Percentiles rank a stretch among this genome's conserved stretches.
These are phyloP conservation scores for Claviceps capensis DNA, from an alignment of 2,329 filamentous ascomycete genomes.

Conservation along the genomic window DNA sequence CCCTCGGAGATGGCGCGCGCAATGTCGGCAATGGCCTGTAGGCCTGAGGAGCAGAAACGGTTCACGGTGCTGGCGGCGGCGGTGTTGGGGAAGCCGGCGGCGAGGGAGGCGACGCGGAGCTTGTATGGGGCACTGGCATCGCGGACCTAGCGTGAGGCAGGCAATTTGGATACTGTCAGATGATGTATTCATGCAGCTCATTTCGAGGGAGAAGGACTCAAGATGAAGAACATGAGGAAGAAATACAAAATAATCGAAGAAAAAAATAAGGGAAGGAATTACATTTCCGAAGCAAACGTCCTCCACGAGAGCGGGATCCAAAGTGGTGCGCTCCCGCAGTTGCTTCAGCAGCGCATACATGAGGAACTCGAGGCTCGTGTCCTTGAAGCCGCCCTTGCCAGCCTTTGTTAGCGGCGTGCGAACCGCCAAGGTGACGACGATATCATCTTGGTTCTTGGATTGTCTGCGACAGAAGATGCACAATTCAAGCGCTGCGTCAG, in stretches of 20 bases:
- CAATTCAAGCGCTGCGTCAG: too few species aligned
- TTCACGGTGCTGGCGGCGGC: constrained; percentile 70
- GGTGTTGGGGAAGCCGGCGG: constrained; percentile 89
- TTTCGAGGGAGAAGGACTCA: too few species aligned
- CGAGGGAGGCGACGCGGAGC: constrained; percentile 72
- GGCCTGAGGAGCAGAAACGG: constrained; percentile 93
- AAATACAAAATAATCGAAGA: too few species aligned
- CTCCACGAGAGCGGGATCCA: constrained; percentile 71
- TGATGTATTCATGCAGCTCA: too few species aligned
- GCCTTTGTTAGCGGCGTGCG: constrained; percentile 84
- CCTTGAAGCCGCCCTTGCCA: constrained; percentile 87
- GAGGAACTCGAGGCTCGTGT: constrained; percentile 78
- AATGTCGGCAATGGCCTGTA: constrained; percentile 91
- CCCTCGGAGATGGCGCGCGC: constrained; percentile 72
- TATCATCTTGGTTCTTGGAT: constrained; percentile 85
- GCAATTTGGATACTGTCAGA: not conserved
- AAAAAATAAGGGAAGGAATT: constrained; percentile 8
- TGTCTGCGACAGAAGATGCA: constrained; percentile 31
- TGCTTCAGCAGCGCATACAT: constrained; percentile 72
- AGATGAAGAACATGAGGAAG: not conserved
- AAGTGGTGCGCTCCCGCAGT: constrained; percentile 54
- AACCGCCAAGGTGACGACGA: constrained; percentile 87
- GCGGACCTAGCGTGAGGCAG: constrained; percentile 46
- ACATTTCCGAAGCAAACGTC: constrained; percentile 92
- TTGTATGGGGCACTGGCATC: constrained; percentile 85